Base-by-base conservation (phyloP, 2,329 filamentous ascomycete genomes). In the Talaromyces piceae region DNA sequence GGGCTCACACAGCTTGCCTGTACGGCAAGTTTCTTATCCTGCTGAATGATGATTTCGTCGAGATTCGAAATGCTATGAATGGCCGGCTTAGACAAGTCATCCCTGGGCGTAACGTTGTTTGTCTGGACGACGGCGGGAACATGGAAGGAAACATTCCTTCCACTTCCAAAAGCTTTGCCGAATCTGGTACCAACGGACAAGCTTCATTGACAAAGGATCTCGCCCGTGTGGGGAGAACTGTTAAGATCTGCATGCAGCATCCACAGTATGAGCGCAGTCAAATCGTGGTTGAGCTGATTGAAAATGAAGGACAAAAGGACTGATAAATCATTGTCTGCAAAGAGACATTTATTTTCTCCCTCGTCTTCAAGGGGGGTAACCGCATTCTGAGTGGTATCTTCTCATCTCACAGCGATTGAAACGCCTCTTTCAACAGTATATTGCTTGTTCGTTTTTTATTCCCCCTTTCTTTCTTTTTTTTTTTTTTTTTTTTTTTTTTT, bases 171-270 rank as follows among this genome's bases (percentile, higher is more conserved):
- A 46, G 73, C 46, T 49, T 64, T 4, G 64, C 53, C 58, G 74
- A 61, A 62, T 72, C 67, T n/a, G 58, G 59, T 6, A 55, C 62
- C 5, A 64, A 64, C 41, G 48, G 53, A 13, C 46, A 52, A 12
- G 13, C 30, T 11, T 51, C 49, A 59, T 53, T 47, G 59, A 33
- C 54, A 61, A 11, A 63, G 62, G 44, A 67, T 66, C 50, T 67
- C 51, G 56, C 65, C 4, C 63, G 59, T 41, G 67, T 58, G 4
- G 67, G 84, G 58, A 81, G 88, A 50, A 95, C 88, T 1, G 85
- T 97, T 62, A 98, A 98, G 79, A 82, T 98, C 59, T 86, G 85
- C 61, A 91, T 98, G 88, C 88, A 89, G 63, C 93, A 98, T 73
- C 93, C 93, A 0, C 88, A 95, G 70, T 77, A 87, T 56, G 81